phyloP scores from a whole-genome alignment of 2,329 filamentous ascomycete species.

The Fusarium duplospermum region DNA sequence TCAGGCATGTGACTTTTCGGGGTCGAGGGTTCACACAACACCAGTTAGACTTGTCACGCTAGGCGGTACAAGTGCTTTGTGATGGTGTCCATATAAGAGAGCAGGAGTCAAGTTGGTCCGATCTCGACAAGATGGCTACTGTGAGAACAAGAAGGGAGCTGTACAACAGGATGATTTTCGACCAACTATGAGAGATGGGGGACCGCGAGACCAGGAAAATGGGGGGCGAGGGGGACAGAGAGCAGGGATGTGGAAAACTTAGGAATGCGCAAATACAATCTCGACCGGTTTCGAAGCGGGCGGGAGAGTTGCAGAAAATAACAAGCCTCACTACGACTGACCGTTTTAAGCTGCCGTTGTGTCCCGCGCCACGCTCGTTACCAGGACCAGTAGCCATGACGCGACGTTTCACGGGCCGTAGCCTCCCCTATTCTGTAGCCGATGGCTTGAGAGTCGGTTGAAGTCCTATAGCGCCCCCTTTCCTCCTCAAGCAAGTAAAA shows the following conservation, averaged over 20 bases:
- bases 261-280: not conserved
- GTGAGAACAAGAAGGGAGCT: not conserved
- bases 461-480: not conserved
- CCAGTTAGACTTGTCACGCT: not conserved
- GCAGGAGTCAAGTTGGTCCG: not conserved
- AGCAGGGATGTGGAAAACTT: not conserved
- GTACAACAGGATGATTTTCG: not conserved
- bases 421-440: not conserved
- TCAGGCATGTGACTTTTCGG: not conserved
- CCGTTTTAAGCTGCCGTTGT: not conserved
- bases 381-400: not conserved
- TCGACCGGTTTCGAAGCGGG: not conserved
- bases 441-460: not conserved
- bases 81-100: not conserved
- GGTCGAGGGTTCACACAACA: not conserved
- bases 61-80: not conserved
- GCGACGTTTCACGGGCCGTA: not conserved
- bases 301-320: not conserved
- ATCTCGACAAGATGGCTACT: not conserved
- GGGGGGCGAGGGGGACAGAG: not conserved
- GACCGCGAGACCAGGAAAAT: not conserved
- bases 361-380: not conserved
- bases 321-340: not conserved
- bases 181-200: not conserved
- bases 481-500: not conserved